Evolutionary conservation across 1,139 yeast genomes (phyloP), one percentile per base, ranked within the genome.

Genomic region (Nakaseomyces glabratus): DNA sequence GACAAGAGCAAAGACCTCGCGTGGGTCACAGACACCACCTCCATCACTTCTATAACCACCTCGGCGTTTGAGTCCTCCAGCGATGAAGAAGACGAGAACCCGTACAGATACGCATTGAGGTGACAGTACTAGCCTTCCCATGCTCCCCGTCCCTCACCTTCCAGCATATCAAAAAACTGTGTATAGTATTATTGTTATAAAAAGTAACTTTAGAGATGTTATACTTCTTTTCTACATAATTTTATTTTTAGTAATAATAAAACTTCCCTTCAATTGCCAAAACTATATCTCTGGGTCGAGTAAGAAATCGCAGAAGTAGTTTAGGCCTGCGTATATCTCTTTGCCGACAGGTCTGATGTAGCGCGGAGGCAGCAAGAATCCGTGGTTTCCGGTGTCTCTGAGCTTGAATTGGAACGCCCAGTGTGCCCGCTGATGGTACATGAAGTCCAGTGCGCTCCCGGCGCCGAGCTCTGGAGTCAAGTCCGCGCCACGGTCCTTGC

Each of bases 401-500:
- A 85, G 64, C 56, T 84, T 82, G 40, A 84, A 61, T 49, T 82
- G 93, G 60, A 76, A 81, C 1, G 94, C 93, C 86, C 90, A 82
- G 50, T 66, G 73, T 1, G 93, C 93, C 41, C 76, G 71, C 50
- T 77, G 71, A 55, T 80, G 85, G 53, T 84, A 82, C 90, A 84
- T 81, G 55, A 68, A 84, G 52, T 84, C 95, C 49, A 85, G 66
- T 1, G 84, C 79, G 8, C 86, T 73, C 3, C 95, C 95, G 3
- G 88, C 69, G 4, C 93, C 90, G 52, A 78, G 63, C 24, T 77
- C 82, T 1, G 93, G 90, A 13, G 73, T 51, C 39, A 80, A 56
- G 53, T 80, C 90, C 8, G 75, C 70, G 12, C 71, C 68, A 47
- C 79, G 76, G 52, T 81, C 93, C 43, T 76, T 65, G 55, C 95